Evolutionary conservation across 495 filamentous ascomycete genomes (phyloP).

Genomic region (Annulohypoxylon maeteangense): DNA sequence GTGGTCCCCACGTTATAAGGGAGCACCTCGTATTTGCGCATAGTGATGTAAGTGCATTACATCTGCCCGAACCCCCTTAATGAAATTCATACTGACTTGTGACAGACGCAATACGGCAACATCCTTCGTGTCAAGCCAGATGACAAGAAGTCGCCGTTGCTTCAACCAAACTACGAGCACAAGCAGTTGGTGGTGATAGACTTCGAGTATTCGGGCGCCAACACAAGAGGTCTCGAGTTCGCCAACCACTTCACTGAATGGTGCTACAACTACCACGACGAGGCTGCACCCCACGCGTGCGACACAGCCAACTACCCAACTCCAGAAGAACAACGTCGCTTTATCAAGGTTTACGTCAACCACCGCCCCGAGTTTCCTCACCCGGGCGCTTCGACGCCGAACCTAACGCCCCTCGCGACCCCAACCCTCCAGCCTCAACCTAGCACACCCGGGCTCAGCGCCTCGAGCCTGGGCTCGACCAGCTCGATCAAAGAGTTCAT

Average conservation of each 20-base stretch:
- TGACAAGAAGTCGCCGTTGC: conserved; percentile 82
- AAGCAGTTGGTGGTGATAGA: conserved; percentile 97
- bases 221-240: conserved; percentile 87
- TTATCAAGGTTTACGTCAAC: conserved; percentile 85
- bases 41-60: conserved; percentile 79
- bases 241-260: conserved; percentile 99
- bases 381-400: conserved; percentile 63
- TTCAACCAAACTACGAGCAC: conserved; percentile 89
- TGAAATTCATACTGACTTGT: conserved; percentile 37
- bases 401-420: conserved; percentile 55
- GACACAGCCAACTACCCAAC: conserved; percentile 78
- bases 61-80: background rate
- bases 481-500: conserved; percentile 70
- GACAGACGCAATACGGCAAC: conserved; percentile 96
- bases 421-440: conserved; percentile 42
- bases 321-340: conserved; percentile 80
- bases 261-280: conserved; percentile 96
- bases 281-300: conserved; percentile 69
- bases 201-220: conserved; percentile 97
- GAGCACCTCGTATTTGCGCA: conserved; percentile 90
- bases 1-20: conserved; percentile 71
- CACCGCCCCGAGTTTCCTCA: conserved; percentile 72
- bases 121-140: conserved; percentile 88
- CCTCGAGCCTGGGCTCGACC: conserved; percentile 42
- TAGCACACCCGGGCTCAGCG: conserved; percentile 42